Percentiles rank a stretch among this genome's conserved stretches.
Conservation (phyloP, 441 rosid species). For the Mallotus repandus region DNA sequence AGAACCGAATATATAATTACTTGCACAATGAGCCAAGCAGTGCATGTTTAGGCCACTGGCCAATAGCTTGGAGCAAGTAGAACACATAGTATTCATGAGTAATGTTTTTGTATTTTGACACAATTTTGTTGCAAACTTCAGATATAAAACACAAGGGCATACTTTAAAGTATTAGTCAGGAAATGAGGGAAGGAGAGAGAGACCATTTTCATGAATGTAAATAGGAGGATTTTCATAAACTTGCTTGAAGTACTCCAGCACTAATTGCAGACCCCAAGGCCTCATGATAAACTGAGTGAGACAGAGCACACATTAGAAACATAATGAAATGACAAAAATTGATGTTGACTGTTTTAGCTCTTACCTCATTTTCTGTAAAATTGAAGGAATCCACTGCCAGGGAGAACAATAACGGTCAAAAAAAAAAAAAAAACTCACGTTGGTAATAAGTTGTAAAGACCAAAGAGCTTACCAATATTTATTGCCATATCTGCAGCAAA, state of each 20-base stretch:
- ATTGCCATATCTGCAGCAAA: slow-evolving; percentile 42
- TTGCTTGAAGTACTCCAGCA: slow-evolving; percentile 53
- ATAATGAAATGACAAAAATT: background rate
- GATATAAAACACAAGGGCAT: too few relatives aligned
- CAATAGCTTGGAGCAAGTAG: too few relatives aligned
- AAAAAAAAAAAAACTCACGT: background rate
- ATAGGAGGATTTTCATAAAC: slow-evolving; percentile 63
- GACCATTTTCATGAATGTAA: slow-evolving; percentile 78
- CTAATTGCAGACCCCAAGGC: slow-evolving; percentile 49
- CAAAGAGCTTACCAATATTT: slow-evolving; percentile 27
- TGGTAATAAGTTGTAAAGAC: background rate
- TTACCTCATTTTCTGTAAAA: too few relatives aligned
- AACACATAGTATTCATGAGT: too few relatives aligned
- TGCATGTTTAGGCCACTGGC: too few relatives aligned
- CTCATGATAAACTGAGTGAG: slow-evolving; percentile 28
- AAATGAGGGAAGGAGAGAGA: background rate
- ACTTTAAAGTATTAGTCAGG: too few relatives aligned
- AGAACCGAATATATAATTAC: too few relatives aligned
- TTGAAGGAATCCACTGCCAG: background rate
- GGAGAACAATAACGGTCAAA: too few relatives aligned
- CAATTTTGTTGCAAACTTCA: too few relatives aligned
- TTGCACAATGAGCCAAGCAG: too few relatives aligned
- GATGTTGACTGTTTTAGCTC: too few relatives aligned
- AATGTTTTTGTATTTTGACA: too few relatives aligned
- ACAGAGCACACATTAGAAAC: background rate